Conservation (phyloP, 331 rosid species). For the Cucumis variabilis region DNA sequence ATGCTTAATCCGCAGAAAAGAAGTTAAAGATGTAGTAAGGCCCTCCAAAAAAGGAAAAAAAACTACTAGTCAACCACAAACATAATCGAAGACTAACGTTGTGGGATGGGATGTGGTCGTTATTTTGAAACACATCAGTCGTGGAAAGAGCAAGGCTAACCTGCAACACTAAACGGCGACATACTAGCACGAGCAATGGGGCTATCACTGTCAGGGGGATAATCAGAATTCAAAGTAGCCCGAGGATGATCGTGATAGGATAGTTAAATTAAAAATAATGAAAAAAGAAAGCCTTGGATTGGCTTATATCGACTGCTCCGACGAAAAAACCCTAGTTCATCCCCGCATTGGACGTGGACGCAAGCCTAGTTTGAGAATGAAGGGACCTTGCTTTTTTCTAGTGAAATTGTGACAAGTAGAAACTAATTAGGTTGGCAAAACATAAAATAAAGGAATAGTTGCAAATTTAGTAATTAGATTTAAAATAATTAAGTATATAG, state of each 20-base stretch:
- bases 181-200: conserved; percentile 80
- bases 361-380: not conserved
- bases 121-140: conserved; percentile 80
- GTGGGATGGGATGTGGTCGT: conserved; percentile 45
- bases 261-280: not conserved
- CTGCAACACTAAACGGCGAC: conserved; percentile 90
- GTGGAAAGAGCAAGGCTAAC: conserved; percentile 43
- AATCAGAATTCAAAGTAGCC: conserved; percentile 62
- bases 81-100: too few species aligned
- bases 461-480: too few species aligned
- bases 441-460: too few species aligned
- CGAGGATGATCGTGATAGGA: conserved; percentile 72
- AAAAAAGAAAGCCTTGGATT: not conserved
- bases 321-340: not conserved
- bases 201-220: conserved; percentile 62
- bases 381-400: too few species aligned
- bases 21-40: conserved; percentile 98
- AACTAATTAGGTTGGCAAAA: too few species aligned
- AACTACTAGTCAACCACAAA: not conserved
- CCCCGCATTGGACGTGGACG: not conserved
- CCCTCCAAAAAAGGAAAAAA: conserved; percentile 15
- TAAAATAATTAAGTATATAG: too few species aligned
- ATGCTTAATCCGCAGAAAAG: conserved; percentile 37
- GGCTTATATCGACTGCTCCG: not conserved
- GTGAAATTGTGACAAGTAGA: too few species aligned